A percentile compares a stretch with the other conserved stretches of the same genome.
phyloP scores from a whole-genome alignment of 768 basidiomycete genomes.

The Termitomyces sp. region DNA sequence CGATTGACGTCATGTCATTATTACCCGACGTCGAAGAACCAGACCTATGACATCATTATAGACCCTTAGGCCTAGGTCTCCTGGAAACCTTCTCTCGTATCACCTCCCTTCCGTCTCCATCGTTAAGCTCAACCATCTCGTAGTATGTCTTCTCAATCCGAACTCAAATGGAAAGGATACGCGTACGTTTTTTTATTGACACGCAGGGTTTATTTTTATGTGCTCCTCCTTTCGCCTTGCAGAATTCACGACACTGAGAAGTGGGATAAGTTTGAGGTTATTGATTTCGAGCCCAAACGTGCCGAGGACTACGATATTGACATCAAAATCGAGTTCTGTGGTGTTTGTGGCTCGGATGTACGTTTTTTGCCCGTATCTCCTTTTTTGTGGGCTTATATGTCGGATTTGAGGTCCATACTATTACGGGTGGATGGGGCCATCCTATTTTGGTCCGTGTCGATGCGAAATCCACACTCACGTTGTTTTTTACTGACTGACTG shows the following conservation, averaged over 20 bases:
- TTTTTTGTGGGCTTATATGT: background rate
- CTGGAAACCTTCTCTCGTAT: background rate
- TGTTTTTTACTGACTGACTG: too few species aligned
- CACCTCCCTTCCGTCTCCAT: background rate
- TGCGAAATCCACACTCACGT: too few species aligned
- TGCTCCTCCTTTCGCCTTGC: background rate
- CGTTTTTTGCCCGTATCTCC: background rate
- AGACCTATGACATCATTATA: background rate
- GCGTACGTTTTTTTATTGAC: background rate
- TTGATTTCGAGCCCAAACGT: constrained; percentile 50
- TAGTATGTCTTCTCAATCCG: constrained; percentile 2
- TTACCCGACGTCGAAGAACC: background rate
- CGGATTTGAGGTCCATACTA: constrained; percentile 30
- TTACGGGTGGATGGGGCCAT: constrained; percentile 35
- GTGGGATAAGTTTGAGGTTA: constrained; percentile 40
- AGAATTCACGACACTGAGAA: constrained; percentile 31
- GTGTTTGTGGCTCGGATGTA: constrained; percentile 54
- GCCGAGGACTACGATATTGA: constrained; percentile 54
- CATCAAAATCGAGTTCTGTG: constrained; percentile 46
- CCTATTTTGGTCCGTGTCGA: constrained; percentile 22
- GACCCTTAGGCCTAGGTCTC: background rate
- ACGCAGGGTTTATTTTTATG: background rate
- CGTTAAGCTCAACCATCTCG: background rate
- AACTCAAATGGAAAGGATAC: constrained; percentile 13
- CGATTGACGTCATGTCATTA: background rate